Percentiles rank a stretch among this genome's conserved stretches.
Conservation (phyloP, 1,139 yeast species). For the Suhomyces ambrosiae region DNA sequence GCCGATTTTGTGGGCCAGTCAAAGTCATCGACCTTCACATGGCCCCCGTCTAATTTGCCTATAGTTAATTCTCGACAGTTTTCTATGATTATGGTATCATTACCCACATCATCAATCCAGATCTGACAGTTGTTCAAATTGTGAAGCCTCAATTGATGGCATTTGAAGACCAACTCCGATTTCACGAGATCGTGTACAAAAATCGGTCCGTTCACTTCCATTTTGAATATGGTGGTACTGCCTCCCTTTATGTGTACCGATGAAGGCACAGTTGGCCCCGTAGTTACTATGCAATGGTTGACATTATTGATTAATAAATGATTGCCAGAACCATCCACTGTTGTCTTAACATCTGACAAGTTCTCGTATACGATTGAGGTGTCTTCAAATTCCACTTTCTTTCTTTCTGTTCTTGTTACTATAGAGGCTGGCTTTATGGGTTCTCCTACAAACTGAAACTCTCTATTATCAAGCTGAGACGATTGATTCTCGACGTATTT, state of each 20-base stretch:
- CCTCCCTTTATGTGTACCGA: slow-evolving; percentile 31
- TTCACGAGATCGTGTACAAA: slow-evolving; percentile 29
- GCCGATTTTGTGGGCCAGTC: slow-evolving; percentile 25
- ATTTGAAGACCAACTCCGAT: slow-evolving; percentile 27
- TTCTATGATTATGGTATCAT: slow-evolving; percentile 38
- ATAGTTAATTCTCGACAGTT: slow-evolving; percentile 26
- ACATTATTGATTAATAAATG: slow-evolving; percentile 22
- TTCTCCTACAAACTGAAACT: slow-evolving; percentile 30
- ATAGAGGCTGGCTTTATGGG: slow-evolving; percentile 21
- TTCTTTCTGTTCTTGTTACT: background rate
- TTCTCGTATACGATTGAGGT: slow-evolving; percentile 2
- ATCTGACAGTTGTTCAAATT: slow-evolving; percentile 26
- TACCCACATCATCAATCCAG: slow-evolving; percentile 22
- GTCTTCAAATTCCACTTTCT: background rate
- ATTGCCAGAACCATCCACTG: slow-evolving; percentile 9
- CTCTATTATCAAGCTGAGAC: slow-evolving; percentile 17
- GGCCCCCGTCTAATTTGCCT: slow-evolving; percentile 13
- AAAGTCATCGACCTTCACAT: slow-evolving; percentile 28
- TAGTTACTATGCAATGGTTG: slow-evolving; percentile 14
- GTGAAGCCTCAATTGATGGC: slow-evolving; percentile 49
- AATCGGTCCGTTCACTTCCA: slow-evolving; percentile 36
- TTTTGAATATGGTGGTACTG: slow-evolving; percentile 19
- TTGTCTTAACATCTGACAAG: background rate
- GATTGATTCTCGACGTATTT: slow-evolving; percentile 23
- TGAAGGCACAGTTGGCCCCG: slow-evolving; percentile 11